phyloP scores from a whole-genome alignment of 1,284 basidiomycete species.

The Trichosporon asahii region DNA sequence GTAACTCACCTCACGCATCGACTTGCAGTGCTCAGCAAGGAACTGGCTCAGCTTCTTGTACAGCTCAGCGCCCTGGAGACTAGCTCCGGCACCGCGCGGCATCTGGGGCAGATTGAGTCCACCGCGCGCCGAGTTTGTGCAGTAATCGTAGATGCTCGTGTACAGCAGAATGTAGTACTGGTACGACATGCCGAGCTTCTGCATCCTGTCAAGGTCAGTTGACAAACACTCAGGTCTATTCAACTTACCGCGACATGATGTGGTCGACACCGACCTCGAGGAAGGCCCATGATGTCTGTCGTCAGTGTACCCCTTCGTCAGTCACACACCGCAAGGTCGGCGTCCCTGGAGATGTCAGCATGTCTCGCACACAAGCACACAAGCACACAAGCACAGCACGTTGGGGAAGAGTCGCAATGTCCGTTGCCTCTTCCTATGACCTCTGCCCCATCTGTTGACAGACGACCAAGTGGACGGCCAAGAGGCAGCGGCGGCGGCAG shows the following conservation, averaged over 20 bases:
- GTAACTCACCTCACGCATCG: conserved; percentile 62
- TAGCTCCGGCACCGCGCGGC: conserved; percentile 68
- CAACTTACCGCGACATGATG: conserved; percentile 69
- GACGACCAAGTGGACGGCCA: neutral
- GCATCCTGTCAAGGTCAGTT: conserved; percentile 56
- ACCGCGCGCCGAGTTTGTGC: conserved; percentile 57
- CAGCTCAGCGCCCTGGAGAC: conserved; percentile 90
- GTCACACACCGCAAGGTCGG: conserved; percentile 31
- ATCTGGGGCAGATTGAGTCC: conserved; percentile 30
- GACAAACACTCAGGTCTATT: neutral
- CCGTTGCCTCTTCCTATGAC: neutral
- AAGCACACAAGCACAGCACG: neutral
- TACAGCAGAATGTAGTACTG: conserved; percentile 90
- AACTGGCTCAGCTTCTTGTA: conserved; percentile 85
- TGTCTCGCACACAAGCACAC: neutral
- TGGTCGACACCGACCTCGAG: conserved; percentile 86
- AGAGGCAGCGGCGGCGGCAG: neutral
- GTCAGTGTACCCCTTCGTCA: conserved; percentile 10
- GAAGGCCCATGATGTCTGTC: conserved; percentile 79
- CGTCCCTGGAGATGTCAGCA: conserved; percentile 30
- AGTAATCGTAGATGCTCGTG: conserved; percentile 94
- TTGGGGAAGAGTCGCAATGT: neutral
- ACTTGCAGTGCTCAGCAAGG: conserved; percentile 73
- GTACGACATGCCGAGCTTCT: conserved; percentile 77
- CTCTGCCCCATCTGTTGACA: neutral